These are phyloP conservation scores for Malassezia sp. DNA, from an alignment of 1,284 basidiomycete genomes.

Conservation along the genomic window DNA sequence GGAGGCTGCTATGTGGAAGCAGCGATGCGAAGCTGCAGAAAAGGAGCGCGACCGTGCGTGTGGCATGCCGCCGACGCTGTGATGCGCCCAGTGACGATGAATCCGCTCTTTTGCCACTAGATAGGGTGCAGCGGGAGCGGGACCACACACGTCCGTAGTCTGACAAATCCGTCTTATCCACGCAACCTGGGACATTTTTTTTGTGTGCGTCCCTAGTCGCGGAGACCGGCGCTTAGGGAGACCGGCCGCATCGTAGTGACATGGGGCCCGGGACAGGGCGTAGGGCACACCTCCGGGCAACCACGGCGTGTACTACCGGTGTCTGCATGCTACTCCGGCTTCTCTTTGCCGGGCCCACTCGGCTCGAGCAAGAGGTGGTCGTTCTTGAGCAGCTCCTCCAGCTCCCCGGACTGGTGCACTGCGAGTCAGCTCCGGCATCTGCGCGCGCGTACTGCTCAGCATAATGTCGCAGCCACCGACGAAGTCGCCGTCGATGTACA, in stretches of 20 bases:
- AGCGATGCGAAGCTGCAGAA: constrained; percentile 35
- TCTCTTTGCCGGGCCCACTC: background rate
- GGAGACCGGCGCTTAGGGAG: too few relatives aligned
- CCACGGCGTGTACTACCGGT: too few relatives aligned
- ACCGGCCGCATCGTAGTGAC: too few relatives aligned
- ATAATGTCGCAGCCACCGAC: constrained; percentile 94
- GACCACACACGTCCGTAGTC: too few relatives aligned
- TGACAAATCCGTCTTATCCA: too few relatives aligned
- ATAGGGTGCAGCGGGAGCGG: too few relatives aligned
- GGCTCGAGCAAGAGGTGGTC: constrained; percentile 20
- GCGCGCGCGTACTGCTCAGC: constrained; percentile 63
- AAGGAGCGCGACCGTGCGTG: constrained; percentile 25
- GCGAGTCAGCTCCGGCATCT: constrained; percentile 48
- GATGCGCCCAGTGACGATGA: background rate
- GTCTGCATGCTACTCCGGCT: background rate
- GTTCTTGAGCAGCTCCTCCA: constrained; percentile 63
- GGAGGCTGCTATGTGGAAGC: constrained; percentile 39
- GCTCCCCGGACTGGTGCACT: constrained; percentile 88
- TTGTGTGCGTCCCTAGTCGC: too few relatives aligned
- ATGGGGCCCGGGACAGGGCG: too few relatives aligned
- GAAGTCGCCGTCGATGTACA: constrained; percentile 90
- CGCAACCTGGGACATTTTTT: too few relatives aligned
- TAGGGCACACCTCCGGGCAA: too few relatives aligned
- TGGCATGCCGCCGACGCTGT: background rate
- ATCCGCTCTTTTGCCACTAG: background rate